Conservation (phyloP, 352 stramenopile genomes). For the Phytophthora pisi region DNA sequence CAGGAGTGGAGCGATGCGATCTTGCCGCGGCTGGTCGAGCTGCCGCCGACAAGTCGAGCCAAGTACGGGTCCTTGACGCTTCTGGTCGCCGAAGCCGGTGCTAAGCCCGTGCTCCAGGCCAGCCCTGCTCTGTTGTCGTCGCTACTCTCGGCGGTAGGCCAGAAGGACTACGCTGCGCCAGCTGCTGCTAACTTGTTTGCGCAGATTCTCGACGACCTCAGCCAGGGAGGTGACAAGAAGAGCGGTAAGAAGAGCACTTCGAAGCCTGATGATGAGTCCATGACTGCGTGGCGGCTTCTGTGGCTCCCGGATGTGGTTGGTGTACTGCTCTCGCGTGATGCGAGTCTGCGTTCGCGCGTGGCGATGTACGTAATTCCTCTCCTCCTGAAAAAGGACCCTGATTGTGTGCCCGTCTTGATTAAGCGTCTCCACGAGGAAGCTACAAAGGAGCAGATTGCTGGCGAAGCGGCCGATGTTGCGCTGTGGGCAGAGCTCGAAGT, state of each 20-base stretch:
- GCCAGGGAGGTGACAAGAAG: slow-evolving; percentile 17
- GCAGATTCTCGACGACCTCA: slow-evolving; percentile 63
- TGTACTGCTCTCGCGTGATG: slow-evolving; percentile 56
- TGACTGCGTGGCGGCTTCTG: slow-evolving; percentile 43
- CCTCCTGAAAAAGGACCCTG: slow-evolving; percentile 71
- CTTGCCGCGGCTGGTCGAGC: slow-evolving; percentile 55
- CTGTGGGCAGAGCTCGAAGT: slow-evolving; percentile 82
- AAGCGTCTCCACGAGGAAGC: slow-evolving; percentile 46
- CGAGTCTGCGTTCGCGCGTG: slow-evolving; percentile 61
- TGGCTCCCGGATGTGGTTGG: slow-evolving; percentile 67
- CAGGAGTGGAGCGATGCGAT: slow-evolving; percentile 55
- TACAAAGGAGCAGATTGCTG: slow-evolving; percentile 15
- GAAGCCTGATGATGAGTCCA: slow-evolving; percentile 27
- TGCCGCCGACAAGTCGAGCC: slow-evolving; percentile 64
- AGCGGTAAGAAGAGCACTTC: slow-evolving; percentile 19
- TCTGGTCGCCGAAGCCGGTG: slow-evolving; percentile 54
- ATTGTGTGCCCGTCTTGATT: slow-evolving; percentile 57
- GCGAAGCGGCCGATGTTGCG: slow-evolving; percentile 41
- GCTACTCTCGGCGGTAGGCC: slow-evolving; percentile 64
- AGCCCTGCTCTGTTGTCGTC: slow-evolving; percentile 59
- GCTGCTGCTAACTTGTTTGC: slow-evolving; percentile 75
- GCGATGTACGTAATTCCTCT: slow-evolving; percentile 81
- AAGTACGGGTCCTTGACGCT: slow-evolving; percentile 74
- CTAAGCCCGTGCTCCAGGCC: slow-evolving; percentile 46
- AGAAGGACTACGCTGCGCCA: slow-evolving; percentile 72